Conservation (phyloP, 1,284 basidiomycete genomes). For the Erythrobasidium hasegawianum region DNA sequence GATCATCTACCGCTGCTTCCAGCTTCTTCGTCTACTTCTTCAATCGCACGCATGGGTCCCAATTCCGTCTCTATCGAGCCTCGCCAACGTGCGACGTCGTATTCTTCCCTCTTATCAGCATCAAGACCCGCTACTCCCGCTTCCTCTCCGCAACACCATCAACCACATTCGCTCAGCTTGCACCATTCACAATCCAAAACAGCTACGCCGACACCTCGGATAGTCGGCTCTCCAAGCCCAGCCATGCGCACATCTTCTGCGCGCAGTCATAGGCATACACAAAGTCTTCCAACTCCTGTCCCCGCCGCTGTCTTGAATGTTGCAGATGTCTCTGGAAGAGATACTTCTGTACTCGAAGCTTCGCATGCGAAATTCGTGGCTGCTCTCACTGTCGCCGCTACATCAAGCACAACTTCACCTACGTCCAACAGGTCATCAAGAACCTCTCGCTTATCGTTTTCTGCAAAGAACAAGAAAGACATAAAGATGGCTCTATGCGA, state of each 20-base stretch:
- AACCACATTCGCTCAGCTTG: not conserved
- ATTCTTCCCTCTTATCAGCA: slow-evolving; percentile 22
- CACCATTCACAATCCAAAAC: not conserved
- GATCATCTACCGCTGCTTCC: not conserved
- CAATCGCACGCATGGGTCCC: not conserved
- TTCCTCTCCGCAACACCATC: not conserved
- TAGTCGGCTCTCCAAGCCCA: not conserved
- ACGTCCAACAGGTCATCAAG: not conserved
- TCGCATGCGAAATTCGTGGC: not conserved
- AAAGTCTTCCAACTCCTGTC: not conserved
- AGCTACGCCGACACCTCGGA: not conserved
- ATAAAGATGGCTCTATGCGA: not conserved
- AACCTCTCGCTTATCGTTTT: not conserved
- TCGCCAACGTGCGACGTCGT: slow-evolving; percentile 7
- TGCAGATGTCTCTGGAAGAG: not conserved
- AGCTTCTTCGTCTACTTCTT: not conserved
- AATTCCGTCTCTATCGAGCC: not conserved
- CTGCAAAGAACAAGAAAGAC: not conserved
- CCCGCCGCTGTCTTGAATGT: not conserved
- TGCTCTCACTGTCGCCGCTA: not conserved
- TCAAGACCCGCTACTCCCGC: slow-evolving; percentile 19
- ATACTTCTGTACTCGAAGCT: not conserved
- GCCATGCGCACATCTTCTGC: not conserved
- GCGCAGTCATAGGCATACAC: not conserved
- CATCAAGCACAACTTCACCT: not conserved